Conservation (phyloP, 106 monocot species). For the Dendrobium catenatum region DNA sequence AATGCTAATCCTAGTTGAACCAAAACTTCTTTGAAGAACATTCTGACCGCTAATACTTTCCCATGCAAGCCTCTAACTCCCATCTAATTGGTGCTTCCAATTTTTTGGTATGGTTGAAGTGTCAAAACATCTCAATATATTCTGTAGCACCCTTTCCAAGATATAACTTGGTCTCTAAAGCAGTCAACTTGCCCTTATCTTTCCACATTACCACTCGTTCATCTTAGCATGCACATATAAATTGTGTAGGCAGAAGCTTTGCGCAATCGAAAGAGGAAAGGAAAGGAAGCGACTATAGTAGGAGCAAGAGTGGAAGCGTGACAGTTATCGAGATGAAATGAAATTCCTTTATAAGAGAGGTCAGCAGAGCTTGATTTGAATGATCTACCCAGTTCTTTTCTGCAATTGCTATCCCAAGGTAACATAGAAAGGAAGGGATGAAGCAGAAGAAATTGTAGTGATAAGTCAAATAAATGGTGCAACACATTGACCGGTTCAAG, state of each 20-base stretch:
- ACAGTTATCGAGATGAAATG: background rate
- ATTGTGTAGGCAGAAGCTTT: background rate
- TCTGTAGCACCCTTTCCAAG: background rate
- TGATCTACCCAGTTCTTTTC: background rate
- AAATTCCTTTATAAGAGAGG: background rate
- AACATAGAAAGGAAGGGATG: background rate
- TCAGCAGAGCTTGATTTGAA: background rate
- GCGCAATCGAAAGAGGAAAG: background rate
- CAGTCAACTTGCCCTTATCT: background rate
- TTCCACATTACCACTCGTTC: background rate
- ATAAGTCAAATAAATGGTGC: background rate
- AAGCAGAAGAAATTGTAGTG: background rate
- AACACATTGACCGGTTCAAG: background rate
- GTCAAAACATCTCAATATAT: background rate
- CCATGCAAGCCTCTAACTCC: too few species aligned
- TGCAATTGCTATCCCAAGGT: background rate
- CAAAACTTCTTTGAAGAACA: background rate
- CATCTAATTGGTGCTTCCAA: background rate
- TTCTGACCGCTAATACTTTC: background rate
- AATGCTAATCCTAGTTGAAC: background rate
- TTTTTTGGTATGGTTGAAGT: background rate
- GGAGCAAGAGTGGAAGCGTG: background rate
- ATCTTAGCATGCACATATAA: background rate
- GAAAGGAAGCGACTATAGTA: background rate
- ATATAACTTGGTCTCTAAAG: too few species aligned